These are phyloP conservation scores for Coemansia sp. DNA, from an alignment of 192 early-diverging fungal species.

Conservation along the genomic window DNA sequence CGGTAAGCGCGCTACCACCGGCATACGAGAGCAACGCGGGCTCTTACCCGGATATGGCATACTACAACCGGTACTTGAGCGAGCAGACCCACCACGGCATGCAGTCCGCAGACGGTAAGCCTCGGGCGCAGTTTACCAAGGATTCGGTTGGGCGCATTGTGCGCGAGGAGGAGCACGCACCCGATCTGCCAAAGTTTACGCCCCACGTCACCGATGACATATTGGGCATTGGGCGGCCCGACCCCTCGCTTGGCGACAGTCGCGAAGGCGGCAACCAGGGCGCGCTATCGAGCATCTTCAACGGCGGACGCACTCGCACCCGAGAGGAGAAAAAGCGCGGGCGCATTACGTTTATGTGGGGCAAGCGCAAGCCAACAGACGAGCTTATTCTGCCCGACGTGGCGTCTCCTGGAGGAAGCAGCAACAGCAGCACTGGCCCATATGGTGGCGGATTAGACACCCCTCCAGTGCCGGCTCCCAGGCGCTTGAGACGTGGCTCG, in stretches of 20 bases:
- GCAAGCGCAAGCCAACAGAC: constrained; percentile 47
- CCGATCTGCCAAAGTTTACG: constrained; percentile 41
- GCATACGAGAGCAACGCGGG: background rate
- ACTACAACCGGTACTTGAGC: constrained; percentile 10
- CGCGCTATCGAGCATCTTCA: constrained; percentile 10
- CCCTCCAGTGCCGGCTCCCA: constrained; percentile 26
- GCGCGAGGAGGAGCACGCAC: constrained; percentile 50
- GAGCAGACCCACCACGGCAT: constrained; percentile 13
- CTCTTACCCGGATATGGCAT: constrained; percentile 6
- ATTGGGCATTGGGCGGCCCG: constrained; percentile 47
- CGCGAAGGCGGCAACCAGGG: constrained; percentile 12
- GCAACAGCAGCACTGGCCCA: constrained; percentile 11
- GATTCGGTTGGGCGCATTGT: constrained; percentile 54
- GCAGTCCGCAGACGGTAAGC: constrained; percentile 14
- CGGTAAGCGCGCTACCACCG: background rate
- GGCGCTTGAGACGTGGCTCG: constrained; percentile 52
- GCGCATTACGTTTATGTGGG: constrained; percentile 59
- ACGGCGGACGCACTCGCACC: constrained; percentile 22
- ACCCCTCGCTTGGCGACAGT: background rate
- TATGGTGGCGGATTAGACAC: constrained; percentile 19
- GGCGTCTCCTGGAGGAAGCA: constrained; percentile 13
- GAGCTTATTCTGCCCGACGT: constrained; percentile 34
- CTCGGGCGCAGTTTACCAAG: constrained; percentile 44
- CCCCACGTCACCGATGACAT: constrained; percentile 56
- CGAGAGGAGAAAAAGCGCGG: constrained; percentile 59